Evolutionary conservation across 495 filamentous ascomycete genomes (phyloP), one percentile per base, ranked within the genome.

Genomic region (Penicillium simplicissimum): DNA sequence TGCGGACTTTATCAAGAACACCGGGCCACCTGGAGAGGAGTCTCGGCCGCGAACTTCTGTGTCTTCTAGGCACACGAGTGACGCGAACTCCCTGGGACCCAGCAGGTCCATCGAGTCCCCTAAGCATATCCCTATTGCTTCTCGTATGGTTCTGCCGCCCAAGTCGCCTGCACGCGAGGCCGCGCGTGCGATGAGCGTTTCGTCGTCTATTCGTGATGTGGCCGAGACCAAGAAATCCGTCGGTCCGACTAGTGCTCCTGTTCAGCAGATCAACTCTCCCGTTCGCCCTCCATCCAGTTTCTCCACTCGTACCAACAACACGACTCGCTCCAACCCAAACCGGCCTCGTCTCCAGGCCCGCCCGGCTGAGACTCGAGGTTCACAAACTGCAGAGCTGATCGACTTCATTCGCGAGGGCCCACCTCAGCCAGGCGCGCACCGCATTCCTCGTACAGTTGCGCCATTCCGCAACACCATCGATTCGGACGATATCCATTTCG

Each of bases 351-450:
- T 91, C 49, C 85, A 92, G 75, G 87, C 92, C 61, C 88, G 93
- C 17, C 84, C 87, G 62, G 84, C 92, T n/a, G 77, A 82, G 33
- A 80, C 84, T 25, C 77, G 78, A 31, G 82, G 81, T 43, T 86
- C 87, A 49, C 84, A 86, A 65, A 96, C 86, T 49, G 88, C 88
- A 3, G 95, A 96, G 61, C 76, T 98, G 40, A 96, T 97, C 54
- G 92, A 98, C 67, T 98, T 98, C 76, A 93, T 98, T 55, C 87
- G 93, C 52, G 87, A 90, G 72, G 90, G 94, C 1, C 88, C 94
- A 8, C 85, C 87, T 0, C 79, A 74, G 55, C 70, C 69, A 10
- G 79, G 79, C 31, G 70, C 80, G 55, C 90, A 84, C 52, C 85
- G 90, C 34, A 93, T 93, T 64, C 88, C 92, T 34, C 90, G 88